phyloP scores from a whole-genome alignment of 1,284 basidiomycete genomes.

The Fistulinella cinereoalba region DNA sequence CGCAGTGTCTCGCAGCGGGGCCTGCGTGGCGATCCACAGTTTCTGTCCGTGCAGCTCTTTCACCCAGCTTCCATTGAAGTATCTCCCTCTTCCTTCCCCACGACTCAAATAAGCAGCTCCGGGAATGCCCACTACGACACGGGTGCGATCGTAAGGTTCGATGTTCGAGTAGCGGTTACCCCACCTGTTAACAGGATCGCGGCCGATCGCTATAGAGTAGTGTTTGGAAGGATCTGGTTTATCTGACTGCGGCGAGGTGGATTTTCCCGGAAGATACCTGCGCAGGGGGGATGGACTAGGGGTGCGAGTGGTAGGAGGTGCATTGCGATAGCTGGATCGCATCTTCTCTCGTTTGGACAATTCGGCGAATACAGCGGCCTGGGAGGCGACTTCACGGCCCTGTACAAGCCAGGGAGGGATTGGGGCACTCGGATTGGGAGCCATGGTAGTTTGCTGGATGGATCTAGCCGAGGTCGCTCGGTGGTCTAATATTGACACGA shows the following conservation, averaged over 20 bases:
- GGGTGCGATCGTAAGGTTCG: constrained; percentile 75
- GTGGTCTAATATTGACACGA: neutral
- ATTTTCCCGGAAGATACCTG: constrained; percentile 24
- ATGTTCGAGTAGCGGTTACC: constrained; percentile 74
- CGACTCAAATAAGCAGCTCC: constrained; percentile 16
- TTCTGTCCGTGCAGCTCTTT: constrained; percentile 66
- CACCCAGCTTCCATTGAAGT: constrained; percentile 85
- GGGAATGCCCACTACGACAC: constrained; percentile 47
- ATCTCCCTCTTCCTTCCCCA: constrained; percentile 42
- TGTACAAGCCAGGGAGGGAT: constrained; percentile 20
- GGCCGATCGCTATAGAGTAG: constrained; percentile 57
- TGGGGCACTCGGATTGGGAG: constrained; percentile 1
- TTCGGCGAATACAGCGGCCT: constrained; percentile 11
- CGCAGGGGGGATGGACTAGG: constrained; percentile 2
- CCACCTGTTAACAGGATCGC: constrained; percentile 40
- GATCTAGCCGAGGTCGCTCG: neutral
- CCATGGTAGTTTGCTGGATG: constrained; percentile 9
- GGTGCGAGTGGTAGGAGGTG: neutral
- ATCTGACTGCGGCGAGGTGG: constrained; percentile 27
- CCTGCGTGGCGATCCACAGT: constrained; percentile 84
- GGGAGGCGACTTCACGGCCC: constrained; percentile 13
- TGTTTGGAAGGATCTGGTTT: constrained; percentile 34
- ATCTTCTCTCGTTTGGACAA: constrained; percentile 26
- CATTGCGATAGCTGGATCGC: constrained; percentile 20
- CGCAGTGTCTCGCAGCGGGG: constrained; percentile 64